Evolutionary conservation across 192 early-diverging fungal genomes (phyloP), one percentile per base, ranked within the genome.

Genomic region (Coemansia sp.): DNA sequence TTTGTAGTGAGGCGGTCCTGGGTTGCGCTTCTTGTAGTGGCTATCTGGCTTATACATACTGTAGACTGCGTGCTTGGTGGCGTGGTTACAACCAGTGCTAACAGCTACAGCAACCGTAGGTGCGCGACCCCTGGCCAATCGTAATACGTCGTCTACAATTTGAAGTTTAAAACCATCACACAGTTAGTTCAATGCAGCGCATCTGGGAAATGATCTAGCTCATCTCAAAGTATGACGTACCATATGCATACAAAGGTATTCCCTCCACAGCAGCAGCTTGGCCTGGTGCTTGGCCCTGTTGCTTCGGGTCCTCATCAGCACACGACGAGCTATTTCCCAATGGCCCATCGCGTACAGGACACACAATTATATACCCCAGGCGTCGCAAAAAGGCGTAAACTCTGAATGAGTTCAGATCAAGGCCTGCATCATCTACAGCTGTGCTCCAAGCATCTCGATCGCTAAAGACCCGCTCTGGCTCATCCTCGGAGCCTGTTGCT

Each of bases 21-120:
- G 65, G 32, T 45, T 51, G n/a, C 74, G 70, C 48, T 82, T 82
- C 50, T 70, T 82, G 66, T 76, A 82, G 7, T 62, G 68, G 44
- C 14, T 10, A 1, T 59, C 31, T 39, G 79, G 79, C 62, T 61
- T 70, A 67, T 82, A 82, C 29, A 82, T 38, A 11, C 41, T 51
- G 44, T 70, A 76, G 15, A 37, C 62, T 1, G 14, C n/a, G 31
- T 58, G 55, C 55, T 58, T 31, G 14, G 27, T 1, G 15, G 29
- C 15, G 17, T 12, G 15, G 29, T 5, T 32, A 7, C 32, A 15
- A 12, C 7, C 14, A 5, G 7, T 23, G 25, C 14, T 27, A 9
- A 23, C 23, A 32, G 55, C 55, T n/a, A 15, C 17, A 17, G 55
- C 31, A 31, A 15, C 29, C 5, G 55, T 58, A 31, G 55, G 55